Conservation (phyloP, 2,329 filamentous ascomycete genomes). For the Verticillium nonalfalfae region DNA sequence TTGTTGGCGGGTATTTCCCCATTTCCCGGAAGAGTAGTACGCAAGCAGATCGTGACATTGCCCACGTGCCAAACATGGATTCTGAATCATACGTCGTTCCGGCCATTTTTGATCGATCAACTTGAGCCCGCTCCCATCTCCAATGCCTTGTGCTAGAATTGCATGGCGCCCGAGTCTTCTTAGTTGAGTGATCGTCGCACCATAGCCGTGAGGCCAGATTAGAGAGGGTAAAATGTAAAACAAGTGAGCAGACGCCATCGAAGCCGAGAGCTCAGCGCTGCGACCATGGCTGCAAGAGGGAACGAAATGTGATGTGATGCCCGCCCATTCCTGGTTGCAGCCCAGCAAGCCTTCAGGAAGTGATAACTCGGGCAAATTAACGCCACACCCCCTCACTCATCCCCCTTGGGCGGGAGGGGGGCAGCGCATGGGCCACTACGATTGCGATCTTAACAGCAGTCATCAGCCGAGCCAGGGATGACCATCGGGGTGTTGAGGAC, state of each 20-base stretch:
- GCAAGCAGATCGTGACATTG: background rate
- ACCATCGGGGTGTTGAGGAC: background rate
- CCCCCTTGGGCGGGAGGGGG: background rate
- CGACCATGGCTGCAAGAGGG: background rate
- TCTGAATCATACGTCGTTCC: background rate
- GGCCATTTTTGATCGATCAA: no score
- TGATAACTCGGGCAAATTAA: background rate
- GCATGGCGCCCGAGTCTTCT: no score
- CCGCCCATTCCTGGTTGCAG: background rate
- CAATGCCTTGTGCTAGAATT: no score
- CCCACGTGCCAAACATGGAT: background rate
- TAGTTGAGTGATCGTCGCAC: no score
- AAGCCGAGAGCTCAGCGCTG: no score
- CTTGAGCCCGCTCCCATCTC: no score
- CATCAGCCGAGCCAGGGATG: background rate
- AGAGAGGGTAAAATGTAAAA: no score
- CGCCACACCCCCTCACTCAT: background rate
- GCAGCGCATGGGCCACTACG: background rate
- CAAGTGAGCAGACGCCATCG: no score
- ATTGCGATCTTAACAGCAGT: background rate
- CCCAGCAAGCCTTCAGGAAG: background rate
- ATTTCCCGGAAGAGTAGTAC: background rate
- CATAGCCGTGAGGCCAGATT: no score
- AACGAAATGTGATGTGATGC: background rate
- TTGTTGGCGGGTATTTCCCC: background rate